Base-by-base conservation (phyloP, 2,329 filamentous ascomycete species). In the Phoma sp. region DNA sequence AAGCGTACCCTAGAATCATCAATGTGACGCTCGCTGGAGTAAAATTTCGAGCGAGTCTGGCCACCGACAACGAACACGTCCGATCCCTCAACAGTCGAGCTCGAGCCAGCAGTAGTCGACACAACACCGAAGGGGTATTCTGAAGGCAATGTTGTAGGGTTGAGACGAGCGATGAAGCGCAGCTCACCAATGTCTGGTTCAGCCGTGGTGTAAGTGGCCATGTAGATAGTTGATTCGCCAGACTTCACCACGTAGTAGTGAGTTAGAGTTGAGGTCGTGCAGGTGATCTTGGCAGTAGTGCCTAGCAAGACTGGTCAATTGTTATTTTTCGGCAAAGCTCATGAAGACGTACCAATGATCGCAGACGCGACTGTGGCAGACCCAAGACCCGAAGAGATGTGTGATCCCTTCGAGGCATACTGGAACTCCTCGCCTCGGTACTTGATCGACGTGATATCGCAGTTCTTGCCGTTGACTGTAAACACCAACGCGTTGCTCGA, bases 11-110 rank as follows among this genome's bases (percentile, higher is more conserved):
- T 51, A 17, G 46, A 51, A 63, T 88, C 86, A 68, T 90, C 87
- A 67, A 90, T 89, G 73, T 88, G 89, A n/a, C 86, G 81, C 58
- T 87, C 79, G 55, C 84, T 86, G 2, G 85, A 88, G 76, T 87
- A 90, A 77, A 89, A 90, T 72, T 90, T 90, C 73, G 83, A 86
- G 35, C 87, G 82, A 0, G 87, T 89, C 69, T 89, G 77, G 21
- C 85, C 83, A 59, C 78, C 74, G 39, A 89, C 84, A 8, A 85
- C 56, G 65, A 82, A 89, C 7, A 77, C 75, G 44, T 78, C 76
- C 1, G 68, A 72, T 2, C 74, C 86, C 69, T 89, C 87, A 46
- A 89, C 77, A 2, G 82, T 78, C 9, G 76, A 77, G 27, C 80
- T 80, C 25, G 68, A 73, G 27, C 80, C 81, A 1, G 74, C 75